Evolutionary conservation across 1,284 basidiomycete genomes (phyloP).

Genomic region (Apiotrichum domesticum): DNA sequence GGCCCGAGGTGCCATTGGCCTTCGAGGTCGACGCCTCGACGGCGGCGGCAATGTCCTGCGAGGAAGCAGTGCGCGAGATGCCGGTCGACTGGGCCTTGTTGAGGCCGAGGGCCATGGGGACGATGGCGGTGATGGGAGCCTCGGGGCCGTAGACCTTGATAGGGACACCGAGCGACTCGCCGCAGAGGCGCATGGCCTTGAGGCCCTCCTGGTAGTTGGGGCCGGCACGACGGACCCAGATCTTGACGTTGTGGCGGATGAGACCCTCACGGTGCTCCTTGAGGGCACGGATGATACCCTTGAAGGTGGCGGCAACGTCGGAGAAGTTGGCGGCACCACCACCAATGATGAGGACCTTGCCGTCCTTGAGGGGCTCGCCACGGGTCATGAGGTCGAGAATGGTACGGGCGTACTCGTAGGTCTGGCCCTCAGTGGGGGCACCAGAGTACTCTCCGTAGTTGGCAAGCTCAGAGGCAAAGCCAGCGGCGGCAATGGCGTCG

Average conservation of each 20-base stretch:
- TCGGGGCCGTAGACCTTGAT: constrained; percentile 97
- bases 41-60: constrained; percentile 38
- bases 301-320: constrained; percentile 98
- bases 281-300: constrained; percentile 96
- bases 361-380: constrained; percentile 70
- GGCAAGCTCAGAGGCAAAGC: constrained; percentile 93
- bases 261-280: constrained; percentile 87
- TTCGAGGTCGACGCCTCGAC: constrained; percentile 26
- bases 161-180: constrained; percentile 93
- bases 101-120: constrained; percentile 91
- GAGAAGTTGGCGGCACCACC: constrained; percentile 99
- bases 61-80: constrained; percentile 42
- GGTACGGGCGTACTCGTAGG: constrained; percentile 99
- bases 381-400: constrained; percentile 97
- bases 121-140: constrained; percentile 97
- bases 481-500: constrained; percentile 94
- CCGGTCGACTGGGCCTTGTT: constrained; percentile 49
- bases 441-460: constrained; percentile 99
- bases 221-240: constrained; percentile 95
- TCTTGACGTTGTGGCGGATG: constrained; percentile 77
- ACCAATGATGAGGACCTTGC: constrained; percentile 99
- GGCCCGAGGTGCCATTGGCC: constrained; percentile 25
- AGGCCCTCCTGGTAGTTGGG: constrained; percentile 99
- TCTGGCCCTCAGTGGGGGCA: constrained; percentile 96
- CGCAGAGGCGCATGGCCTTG: constrained; percentile 96